phyloP scores from a whole-genome alignment of 2,329 filamentous ascomycete genomes.

The Microdochium paspali region DNA sequence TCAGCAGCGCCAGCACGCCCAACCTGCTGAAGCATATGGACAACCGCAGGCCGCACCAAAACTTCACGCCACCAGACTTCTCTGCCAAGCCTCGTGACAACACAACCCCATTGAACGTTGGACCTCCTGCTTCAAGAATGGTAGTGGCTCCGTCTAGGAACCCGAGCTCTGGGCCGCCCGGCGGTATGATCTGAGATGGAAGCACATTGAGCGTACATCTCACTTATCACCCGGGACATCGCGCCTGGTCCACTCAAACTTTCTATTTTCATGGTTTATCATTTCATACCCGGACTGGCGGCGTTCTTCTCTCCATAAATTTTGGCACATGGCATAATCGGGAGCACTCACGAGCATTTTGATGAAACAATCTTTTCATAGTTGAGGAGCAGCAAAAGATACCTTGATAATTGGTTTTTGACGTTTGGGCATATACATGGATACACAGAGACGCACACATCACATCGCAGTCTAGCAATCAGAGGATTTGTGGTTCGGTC shows the following conservation, averaged over 20 bases:
- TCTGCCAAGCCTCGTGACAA: constrained; percentile 4
- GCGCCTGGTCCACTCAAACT: background rate
- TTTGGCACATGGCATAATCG: background rate
- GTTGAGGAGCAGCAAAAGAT: background rate
- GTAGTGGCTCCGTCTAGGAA: constrained; percentile 18
- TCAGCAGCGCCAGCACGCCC: constrained; percentile 17
- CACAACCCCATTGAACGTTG: constrained; percentile 16
- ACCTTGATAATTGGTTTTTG: background rate
- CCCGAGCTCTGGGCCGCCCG: constrained; percentile 21
- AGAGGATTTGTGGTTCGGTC: background rate
- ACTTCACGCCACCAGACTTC: background rate
- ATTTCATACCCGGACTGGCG: background rate
- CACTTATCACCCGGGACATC: background rate
- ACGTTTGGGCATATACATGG: background rate
- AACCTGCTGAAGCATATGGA: constrained; percentile 16
- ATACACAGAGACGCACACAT: background rate
- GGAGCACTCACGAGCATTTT: background rate
- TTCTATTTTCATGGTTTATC: constrained; percentile 2
- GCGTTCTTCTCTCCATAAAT: background rate
- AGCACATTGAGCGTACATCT: background rate
- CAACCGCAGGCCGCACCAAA: background rate
- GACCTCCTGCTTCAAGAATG: constrained; percentile 23
- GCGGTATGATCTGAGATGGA: constrained; percentile 34
- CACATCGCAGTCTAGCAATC: background rate
- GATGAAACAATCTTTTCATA: background rate